phyloP scores from a whole-genome alignment of 768 basidiomycete species.

The Krasilnikovozyma curviuscula region DNA sequence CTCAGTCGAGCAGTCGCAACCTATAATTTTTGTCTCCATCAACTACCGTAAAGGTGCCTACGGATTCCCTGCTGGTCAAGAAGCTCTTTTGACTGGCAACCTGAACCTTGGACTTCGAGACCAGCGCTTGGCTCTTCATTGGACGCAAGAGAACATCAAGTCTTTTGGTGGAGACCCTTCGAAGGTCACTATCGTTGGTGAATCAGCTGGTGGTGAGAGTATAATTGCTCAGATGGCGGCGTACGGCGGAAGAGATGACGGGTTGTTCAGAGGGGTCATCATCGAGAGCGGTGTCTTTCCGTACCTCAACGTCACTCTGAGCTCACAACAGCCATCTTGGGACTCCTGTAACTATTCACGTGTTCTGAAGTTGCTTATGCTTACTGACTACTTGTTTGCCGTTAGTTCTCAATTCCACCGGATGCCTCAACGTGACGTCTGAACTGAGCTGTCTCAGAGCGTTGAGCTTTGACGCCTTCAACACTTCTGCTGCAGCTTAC shows the following conservation, averaged over 20 bases:
- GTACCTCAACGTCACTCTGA: neutral
- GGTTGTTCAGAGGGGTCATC: neutral
- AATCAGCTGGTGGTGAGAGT: no score
- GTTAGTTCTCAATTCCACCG: no score
- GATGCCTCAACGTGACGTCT: no score
- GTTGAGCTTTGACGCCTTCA: no score
- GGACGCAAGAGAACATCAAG: slow-evolving; percentile 46
- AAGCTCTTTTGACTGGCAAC: slow-evolving; percentile 29
- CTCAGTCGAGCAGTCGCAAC: no score
- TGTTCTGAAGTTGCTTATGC: no score
- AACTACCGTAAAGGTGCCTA: slow-evolving; percentile 43
- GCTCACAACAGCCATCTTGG: no score
- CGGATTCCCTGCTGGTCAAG: slow-evolving; percentile 34
- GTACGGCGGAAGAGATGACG: slow-evolving; percentile 4
- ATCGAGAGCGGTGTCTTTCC: slow-evolving; percentile 4
- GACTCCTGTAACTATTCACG: no score
- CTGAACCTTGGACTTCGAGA: slow-evolving; percentile 42
- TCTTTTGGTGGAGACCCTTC: slow-evolving; percentile 45
- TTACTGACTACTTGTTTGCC: no score
- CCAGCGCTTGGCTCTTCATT: slow-evolving; percentile 39
- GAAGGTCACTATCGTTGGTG: slow-evolving; percentile 28
- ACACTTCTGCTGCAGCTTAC: no score
- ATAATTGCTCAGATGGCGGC: no score
- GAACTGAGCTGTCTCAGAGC: no score
- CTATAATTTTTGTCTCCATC: slow-evolving; percentile 40